A percentile compares a stretch with the other conserved stretches of the same genome.
Conservation (phyloP, 306 rosid species). For the Prunus fruticosa region DNA sequence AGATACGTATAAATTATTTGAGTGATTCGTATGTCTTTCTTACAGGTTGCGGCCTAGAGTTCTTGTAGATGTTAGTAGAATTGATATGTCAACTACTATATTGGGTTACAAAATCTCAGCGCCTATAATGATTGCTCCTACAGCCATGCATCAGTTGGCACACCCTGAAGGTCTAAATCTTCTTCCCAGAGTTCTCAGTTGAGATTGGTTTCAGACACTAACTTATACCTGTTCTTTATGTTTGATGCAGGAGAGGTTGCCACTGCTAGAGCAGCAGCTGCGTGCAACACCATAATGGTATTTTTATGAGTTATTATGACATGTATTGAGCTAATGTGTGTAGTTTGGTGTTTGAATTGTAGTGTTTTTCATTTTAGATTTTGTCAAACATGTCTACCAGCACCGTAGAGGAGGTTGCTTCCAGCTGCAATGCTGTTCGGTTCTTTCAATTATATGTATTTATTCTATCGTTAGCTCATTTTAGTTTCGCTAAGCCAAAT, state of each 20-base stretch:
- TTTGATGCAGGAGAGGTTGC: constrained; percentile 57
- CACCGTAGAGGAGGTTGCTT: constrained; percentile 63
- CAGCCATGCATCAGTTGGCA: constrained; percentile 46
- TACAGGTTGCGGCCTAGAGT: constrained; percentile 58
- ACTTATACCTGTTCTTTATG: not conserved
- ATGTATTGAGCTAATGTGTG: not conserved
- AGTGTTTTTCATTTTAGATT: constrained; percentile 24
- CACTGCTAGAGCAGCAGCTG: constrained; percentile 69
- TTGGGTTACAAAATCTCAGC: constrained; percentile 48
- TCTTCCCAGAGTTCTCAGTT: not conserved
- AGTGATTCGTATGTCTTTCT: not conserved
- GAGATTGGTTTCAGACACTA: not conserved
- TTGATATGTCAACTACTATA: constrained; percentile 49
- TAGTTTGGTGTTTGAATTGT: not conserved
- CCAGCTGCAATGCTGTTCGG: constrained; percentile 66
- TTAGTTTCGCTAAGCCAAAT: not conserved
- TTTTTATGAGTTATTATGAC: not conserved
- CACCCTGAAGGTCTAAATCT: constrained; percentile 49
- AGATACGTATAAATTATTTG: not conserved
- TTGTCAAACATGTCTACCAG: constrained; percentile 44
- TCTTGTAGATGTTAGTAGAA: constrained; percentile 62
- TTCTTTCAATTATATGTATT: constrained; percentile 69
- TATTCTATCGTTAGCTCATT: constrained; percentile 3
- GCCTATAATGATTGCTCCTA: constrained; percentile 63
- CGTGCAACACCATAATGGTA: constrained; percentile 61